A percentile compares a stretch with the other conserved stretches of the same genome.
Conservation (phyloP, 495 filamentous ascomycete genomes). For the Penicillium chermesinum region DNA sequence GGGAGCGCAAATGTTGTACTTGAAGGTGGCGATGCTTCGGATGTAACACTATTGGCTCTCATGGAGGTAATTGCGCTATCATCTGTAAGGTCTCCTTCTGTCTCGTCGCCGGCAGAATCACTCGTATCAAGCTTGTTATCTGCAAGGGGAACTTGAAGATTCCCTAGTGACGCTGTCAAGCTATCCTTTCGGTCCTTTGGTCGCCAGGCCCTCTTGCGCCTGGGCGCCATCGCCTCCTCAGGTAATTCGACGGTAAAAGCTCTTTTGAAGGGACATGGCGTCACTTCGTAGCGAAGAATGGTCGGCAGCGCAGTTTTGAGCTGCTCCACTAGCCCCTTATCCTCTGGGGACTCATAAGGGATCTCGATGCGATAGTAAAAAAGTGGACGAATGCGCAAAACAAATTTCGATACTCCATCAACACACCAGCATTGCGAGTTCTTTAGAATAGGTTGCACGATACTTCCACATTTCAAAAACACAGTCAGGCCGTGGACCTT, state of each 20-base stretch:
- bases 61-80: slow-evolving; percentile 28
- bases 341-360: slow-evolving; percentile 55
- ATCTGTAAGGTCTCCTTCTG: slow-evolving; percentile 37
- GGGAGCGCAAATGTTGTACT: slow-evolving; percentile 13
- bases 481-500: slow-evolving; percentile 73
- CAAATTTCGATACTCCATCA: slow-evolving; percentile 75
- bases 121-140: slow-evolving; percentile 15
- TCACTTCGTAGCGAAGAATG: slow-evolving; percentile 79
- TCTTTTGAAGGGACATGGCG: slow-evolving; percentile 76
- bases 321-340: slow-evolving; percentile 53
- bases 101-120: slow-evolving; percentile 32
- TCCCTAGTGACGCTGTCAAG: slow-evolving; percentile 13
- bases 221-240: slow-evolving; percentile 58
- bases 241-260: slow-evolving; percentile 72
- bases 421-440: slow-evolving; percentile 93
- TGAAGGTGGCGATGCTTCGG: slow-evolving; percentile 21
- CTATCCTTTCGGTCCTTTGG: slow-evolving; percentile 52
- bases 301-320: slow-evolving; percentile 64
- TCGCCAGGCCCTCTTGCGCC: slow-evolving; percentile 65
- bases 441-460: slow-evolving; percentile 76
- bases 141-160: slow-evolving; percentile 5
- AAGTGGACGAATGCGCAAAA: slow-evolving; percentile 70
- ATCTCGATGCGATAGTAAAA: slow-evolving; percentile 89
- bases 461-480: slow-evolving; percentile 76
- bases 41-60: slow-evolving; percentile 21